Percentiles rank a stretch among this genome's conserved stretches.
phyloP scores from a whole-genome alignment of 148 eudicot genomes.

The Agrostemma githago region DNA sequence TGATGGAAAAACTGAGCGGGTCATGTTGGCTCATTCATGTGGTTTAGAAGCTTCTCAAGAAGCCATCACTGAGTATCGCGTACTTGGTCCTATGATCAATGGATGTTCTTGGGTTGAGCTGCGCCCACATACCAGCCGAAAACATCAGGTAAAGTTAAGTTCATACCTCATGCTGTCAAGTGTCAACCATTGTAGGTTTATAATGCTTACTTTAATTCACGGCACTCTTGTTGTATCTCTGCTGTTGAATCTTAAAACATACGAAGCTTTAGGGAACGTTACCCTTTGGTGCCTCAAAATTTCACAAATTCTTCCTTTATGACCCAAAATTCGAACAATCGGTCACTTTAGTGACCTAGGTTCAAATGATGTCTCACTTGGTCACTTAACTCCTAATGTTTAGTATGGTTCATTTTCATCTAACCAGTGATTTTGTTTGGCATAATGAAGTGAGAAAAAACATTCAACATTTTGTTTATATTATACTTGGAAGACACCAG shows the following conservation, averaged over 20 bases:
- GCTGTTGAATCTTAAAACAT: too few species aligned
- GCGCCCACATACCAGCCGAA: slow-evolving; percentile 70
- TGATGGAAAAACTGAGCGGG: slow-evolving; percentile 89
- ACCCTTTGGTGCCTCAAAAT: too few species aligned
- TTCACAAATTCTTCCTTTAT: too few species aligned
- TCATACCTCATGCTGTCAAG: not conserved
- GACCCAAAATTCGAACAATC: too few species aligned
- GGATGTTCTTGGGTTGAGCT: slow-evolving; percentile 96
- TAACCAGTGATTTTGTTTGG: not conserved
- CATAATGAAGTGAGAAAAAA: not conserved
- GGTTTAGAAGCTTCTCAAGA: slow-evolving; percentile 77
- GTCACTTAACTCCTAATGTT: too few species aligned
- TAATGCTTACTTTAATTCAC: not conserved
- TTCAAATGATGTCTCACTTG: too few species aligned
- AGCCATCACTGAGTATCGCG: slow-evolving; percentile 84
- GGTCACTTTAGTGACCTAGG: too few species aligned
- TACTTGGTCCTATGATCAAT: slow-evolving; percentile 89
- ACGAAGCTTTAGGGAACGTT: too few species aligned
- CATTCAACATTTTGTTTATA: not conserved
- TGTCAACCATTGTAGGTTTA: not conserved
- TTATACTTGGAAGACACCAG: too few species aligned
- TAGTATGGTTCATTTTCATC: too few species aligned
- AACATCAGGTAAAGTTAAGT: slow-evolving; percentile 68
- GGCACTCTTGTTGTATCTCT: not conserved
- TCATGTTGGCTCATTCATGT: slow-evolving; percentile 61